Evolutionary conservation across 345 rosid genomes (phyloP).

Genomic region (Eucalyptus microcorys): DNA sequence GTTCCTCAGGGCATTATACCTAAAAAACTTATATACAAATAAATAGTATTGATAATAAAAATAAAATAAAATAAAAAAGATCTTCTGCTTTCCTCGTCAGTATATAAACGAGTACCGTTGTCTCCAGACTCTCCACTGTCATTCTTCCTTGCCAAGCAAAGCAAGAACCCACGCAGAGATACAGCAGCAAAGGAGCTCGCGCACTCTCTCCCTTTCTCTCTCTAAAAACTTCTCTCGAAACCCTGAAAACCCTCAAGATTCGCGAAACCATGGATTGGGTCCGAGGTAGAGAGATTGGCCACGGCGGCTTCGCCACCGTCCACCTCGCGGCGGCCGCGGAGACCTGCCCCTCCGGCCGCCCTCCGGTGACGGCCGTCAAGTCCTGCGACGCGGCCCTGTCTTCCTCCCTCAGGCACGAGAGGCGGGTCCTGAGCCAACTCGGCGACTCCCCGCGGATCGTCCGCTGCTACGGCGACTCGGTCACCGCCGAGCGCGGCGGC

Average conservation of each 20-base stretch:
- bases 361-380: constrained; percentile 53
- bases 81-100: background rate
- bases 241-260: background rate
- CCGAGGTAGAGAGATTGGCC: background rate
- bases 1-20: no score
- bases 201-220: background rate
- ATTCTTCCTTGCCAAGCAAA: background rate
- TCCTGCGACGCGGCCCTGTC: constrained; percentile 26
- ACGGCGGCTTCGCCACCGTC: constrained; percentile 10
- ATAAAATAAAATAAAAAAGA: background rate
- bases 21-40: no score
- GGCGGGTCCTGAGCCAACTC: constrained; percentile 17
- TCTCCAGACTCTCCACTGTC: background rate
- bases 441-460: constrained; percentile 35
- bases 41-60: no score
- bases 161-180: background rate
- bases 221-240: background rate
- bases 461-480: constrained; percentile 36
- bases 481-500: constrained; percentile 20
- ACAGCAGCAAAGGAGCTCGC: background rate
- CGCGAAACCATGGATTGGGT: background rate
- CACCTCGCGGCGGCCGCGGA: constrained; percentile 17
- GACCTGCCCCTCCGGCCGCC: constrained; percentile 1
- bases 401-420: constrained; percentile 41
- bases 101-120: background rate